Conservation (phyloP, 148 eudicot genomes). For the Chenopodium berlandieri region DNA sequence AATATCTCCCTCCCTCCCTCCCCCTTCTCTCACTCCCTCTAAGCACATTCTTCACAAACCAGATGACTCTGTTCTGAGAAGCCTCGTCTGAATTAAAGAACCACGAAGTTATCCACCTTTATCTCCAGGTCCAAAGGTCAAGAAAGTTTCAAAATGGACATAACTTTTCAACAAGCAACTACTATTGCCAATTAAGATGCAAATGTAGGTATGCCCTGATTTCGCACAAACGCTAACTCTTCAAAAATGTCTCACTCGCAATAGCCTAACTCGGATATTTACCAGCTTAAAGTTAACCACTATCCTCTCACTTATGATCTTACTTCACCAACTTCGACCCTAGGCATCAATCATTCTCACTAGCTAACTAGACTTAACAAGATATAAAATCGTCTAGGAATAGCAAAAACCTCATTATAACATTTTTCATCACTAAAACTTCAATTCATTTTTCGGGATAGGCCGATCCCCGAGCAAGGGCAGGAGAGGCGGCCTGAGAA, state of each 20-base stretch:
- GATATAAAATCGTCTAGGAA: too few relatives aligned
- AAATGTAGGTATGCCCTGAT: background rate
- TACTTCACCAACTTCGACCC: background rate
- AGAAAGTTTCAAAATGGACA: background rate
- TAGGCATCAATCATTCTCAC: background rate
- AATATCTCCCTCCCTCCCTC: background rate
- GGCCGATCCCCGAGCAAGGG: too few relatives aligned
- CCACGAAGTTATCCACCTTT: background rate
- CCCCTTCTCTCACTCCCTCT: too few relatives aligned
- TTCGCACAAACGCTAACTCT: background rate
- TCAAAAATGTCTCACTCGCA: background rate
- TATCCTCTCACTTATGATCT: background rate
- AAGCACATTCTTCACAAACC: background rate
- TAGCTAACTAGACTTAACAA: background rate
- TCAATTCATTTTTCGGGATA: too few relatives aligned
- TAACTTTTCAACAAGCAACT: background rate
- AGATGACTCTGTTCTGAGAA: too few relatives aligned
- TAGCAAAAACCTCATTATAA: too few relatives aligned
- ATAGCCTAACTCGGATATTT: background rate
- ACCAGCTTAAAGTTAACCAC: background rate
- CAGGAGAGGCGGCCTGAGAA: too few relatives aligned
- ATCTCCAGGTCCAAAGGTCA: background rate
- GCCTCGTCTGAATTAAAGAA: background rate
- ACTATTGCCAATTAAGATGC: too few relatives aligned
- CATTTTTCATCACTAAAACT: too few relatives aligned